Evolutionary conservation across 768 basidiomycete genomes (phyloP).

Genomic region (Lentinula sp.): DNA sequence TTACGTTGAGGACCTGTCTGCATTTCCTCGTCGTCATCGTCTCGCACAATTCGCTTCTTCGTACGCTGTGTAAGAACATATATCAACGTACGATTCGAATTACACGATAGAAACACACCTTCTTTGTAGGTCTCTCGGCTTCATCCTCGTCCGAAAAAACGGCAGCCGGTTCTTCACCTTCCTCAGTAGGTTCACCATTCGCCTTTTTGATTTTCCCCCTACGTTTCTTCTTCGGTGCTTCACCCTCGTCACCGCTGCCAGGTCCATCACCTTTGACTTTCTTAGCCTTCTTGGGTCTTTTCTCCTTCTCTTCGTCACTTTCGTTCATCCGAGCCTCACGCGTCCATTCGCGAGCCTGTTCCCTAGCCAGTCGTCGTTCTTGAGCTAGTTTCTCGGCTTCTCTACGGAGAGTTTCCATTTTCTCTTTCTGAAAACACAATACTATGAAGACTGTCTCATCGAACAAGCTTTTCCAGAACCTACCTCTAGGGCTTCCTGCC

Average conservation of each 20-base stretch:
- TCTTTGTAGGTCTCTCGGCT: constrained; percentile 57
- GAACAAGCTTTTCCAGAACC: constrained; percentile 14
- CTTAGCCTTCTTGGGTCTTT: constrained; percentile 47
- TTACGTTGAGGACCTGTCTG: constrained; percentile 53
- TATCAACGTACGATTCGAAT: neutral
- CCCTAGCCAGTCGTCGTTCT: constrained; percentile 66
- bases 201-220: constrained; percentile 62
- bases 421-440: constrained; percentile 37
- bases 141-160: constrained; percentile 72
- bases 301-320: constrained; percentile 78
- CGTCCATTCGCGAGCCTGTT: constrained; percentile 78
- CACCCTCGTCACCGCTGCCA: constrained; percentile 43
- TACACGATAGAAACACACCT: constrained; percentile 35
- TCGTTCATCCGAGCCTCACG: constrained; percentile 57
- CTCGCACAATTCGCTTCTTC: constrained; percentile 74
- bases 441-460: neutral
- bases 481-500: constrained; percentile 62
- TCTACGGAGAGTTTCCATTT: constrained; percentile 56
- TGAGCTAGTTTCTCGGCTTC: constrained; percentile 79
- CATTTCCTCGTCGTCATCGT: constrained; percentile 71
- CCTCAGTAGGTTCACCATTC: constrained; percentile 39
- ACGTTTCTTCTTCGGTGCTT: constrained; percentile 70
- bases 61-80: constrained; percentile 11
- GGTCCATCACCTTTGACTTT: constrained; percentile 43
- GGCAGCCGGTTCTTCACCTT: constrained; percentile 51